phyloP scores from a whole-genome alignment of 768 basidiomycete species.

The Cyathus striatus region DNA sequence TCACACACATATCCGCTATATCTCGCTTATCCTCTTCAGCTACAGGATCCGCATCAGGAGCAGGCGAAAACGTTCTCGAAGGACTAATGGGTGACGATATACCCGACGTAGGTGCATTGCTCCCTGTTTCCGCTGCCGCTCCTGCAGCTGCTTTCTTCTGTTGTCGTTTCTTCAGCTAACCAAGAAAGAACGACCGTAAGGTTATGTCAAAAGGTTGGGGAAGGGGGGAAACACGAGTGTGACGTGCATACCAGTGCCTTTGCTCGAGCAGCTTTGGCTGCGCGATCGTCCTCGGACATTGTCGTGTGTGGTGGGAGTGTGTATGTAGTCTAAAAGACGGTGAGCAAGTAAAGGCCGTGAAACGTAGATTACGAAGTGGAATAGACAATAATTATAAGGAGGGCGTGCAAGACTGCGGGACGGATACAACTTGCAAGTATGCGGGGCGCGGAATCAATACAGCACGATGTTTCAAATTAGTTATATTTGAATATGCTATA shows the following conservation, averaged over 20 bases:
- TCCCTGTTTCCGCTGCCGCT: too few species aligned
- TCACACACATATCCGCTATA: constrained; percentile 61
- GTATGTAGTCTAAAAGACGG: background rate
- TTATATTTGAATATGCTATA: too few species aligned
- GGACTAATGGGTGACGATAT: constrained; percentile 34
- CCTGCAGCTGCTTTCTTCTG: constrained; percentile 64
- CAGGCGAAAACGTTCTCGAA: constrained; percentile 45
- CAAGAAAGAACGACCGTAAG: background rate
- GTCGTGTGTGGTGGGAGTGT: background rate
- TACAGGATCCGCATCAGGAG: constrained; percentile 30
- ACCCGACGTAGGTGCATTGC: too few species aligned
- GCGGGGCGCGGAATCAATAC: too few species aligned
- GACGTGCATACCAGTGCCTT: constrained; percentile 80
- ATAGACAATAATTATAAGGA: background rate
- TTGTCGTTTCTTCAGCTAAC: constrained; percentile 77
- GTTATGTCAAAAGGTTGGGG: background rate
- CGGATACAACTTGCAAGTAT: too few species aligned
- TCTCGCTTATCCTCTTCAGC: constrained; percentile 40
- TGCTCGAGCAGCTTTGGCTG: constrained; percentile 77
- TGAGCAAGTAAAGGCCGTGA: background rate
- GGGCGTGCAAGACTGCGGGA: background rate
- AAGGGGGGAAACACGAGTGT: too few species aligned
- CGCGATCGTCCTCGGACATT: constrained; percentile 74
- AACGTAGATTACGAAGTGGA: background rate
- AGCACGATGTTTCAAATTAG: too few species aligned